These are phyloP conservation scores for Auricularia cornea DNA, from an alignment of 768 basidiomycete genomes.

Conservation along the genomic window DNA sequence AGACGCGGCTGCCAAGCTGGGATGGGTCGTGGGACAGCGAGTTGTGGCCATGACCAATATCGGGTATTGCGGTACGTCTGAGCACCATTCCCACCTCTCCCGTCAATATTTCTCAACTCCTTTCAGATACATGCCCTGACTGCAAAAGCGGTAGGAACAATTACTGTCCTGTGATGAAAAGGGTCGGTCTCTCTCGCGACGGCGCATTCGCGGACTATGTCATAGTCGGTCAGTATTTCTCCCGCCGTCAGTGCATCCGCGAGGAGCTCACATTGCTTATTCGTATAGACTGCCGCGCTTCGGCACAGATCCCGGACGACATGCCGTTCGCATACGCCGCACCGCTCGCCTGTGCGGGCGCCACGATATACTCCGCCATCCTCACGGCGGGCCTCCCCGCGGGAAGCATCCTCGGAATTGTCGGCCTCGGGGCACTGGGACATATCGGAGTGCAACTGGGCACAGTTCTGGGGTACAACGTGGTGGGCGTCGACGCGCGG, in stretches of 20 bases:
- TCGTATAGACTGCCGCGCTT: not conserved
- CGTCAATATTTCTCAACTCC: not conserved
- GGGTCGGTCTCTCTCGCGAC: constrained; percentile 2
- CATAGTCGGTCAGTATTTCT: not conserved
- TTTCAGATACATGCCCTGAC: constrained; percentile 1
- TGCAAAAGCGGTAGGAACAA: not conserved
- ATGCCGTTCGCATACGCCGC: constrained; percentile 7
- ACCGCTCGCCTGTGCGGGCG: constrained; percentile 9
- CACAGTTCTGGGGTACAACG: constrained; percentile 10
- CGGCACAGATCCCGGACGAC: constrained; percentile 3
- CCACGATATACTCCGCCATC: constrained; percentile 4
- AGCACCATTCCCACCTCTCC: constrained; percentile 1
- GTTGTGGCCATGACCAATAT: not conserved
- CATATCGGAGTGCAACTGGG: constrained; percentile 11
- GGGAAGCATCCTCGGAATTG: constrained; percentile 3
- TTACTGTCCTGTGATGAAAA: not conserved
- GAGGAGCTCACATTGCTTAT: not conserved
- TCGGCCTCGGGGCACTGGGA: constrained; percentile 4
- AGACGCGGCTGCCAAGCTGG: not conserved
- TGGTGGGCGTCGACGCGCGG: constrained; percentile 11
- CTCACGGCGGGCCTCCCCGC: not conserved
- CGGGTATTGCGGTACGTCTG: not conserved
- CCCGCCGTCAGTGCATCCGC: not conserved
- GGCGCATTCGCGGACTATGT: constrained; percentile 8
- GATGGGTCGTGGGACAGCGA: not conserved